Base-by-base conservation (phyloP, 805 yeast genomes). In the Nakazawaea holstii region DNA sequence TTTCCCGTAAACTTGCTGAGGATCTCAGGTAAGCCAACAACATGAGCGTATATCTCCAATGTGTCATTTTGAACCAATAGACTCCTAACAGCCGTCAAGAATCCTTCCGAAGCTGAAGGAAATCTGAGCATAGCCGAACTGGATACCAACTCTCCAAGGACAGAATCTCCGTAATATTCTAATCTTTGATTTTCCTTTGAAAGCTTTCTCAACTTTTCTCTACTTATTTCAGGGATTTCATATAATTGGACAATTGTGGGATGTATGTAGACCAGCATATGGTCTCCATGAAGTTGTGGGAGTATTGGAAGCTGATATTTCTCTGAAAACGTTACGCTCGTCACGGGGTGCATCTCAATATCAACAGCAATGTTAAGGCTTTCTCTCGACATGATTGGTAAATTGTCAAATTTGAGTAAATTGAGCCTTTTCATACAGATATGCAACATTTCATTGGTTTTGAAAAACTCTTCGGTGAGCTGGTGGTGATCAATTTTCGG, bases 151-250 rank as follows among this genome's bases (percentile, higher is more conserved):
- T 65, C 67, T 50, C 70, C 69, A 49, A 72, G 59, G 17, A 71
- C 66, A 6, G 76, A 68, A 53, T 72, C 76, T 8, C 76, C 76
- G 40, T 70, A 58, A 43, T 70, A 72, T 54, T 72, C 76, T 40
- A 72, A 59, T 39, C 76, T 60, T 59, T 72, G 76, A 53, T 72
- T 71, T 24, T 44, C 43, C 24, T 24, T 44, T 14, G 38, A 9
- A 8, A 38, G 7, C 4, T 13, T 30, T 24, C 9, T 28, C 32
- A 38, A 6, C 14, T 38, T n/a, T 7, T 38, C 31, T 26, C n/a
- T 38, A n/a, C 6, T 8, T 11, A 5, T 24, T 13, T 10, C 20
- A 10, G 4, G 7, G 10, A 9, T 5, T 15, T 7, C 7, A 7
- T 6, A 9, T 26, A 31, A 24, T 14, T 15, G 6, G n/a, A 29